Evolutionary conservation across 768 basidiomycete genomes (phyloP), one percentile per base, ranked within the genome.

Genomic region (Coprinopsis strossmayeri): DNA sequence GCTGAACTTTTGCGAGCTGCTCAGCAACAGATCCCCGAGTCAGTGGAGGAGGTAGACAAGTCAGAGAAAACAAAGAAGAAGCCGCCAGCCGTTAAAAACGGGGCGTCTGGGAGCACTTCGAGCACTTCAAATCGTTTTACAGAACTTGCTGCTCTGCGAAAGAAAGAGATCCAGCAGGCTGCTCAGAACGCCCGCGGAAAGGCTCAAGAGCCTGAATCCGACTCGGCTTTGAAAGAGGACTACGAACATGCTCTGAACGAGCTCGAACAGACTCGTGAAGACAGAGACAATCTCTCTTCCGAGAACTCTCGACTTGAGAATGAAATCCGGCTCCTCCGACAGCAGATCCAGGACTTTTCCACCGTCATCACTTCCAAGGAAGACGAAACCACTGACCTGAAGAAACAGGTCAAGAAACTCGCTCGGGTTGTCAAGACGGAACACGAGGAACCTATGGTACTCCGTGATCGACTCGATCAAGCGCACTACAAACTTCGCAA

Each of bases 401-500:
- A 23, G 11, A 42, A 25, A 17, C 20, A 11, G 17, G 40, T 42
- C 4, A 42, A 42, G 24, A 4, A 42, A 25, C 40, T 42, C 35
- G 5, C 5, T 18, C 35, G 17, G 5, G 35, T 38, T 25, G 10
- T 26, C 21, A 9, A 21, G 24, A 42, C 40, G 7, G 11, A 38
- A 18, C 18, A 42, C 24, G 40, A 42, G 23, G 21, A 42, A 42
- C 40, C 40, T 11, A 5, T 42, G 5, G 40, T 42, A 4, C 40
- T 50, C 9, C 49, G 34, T 21, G 49, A 50, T n/a, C 41, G 34
- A 25, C 49, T 50, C 23, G 49, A 50, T 41, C 49, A 50, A 26
- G 49, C 49, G 9, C 40, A 50, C 41, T 50, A 39, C 49, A 50
- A 50, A 25, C 49, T 50, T 25, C 49, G 49, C 40, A 50, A 50